These are phyloP conservation scores for Physocladia obscura DNA, from an alignment of 192 early-diverging fungal species.

Conservation along the genomic window DNA sequence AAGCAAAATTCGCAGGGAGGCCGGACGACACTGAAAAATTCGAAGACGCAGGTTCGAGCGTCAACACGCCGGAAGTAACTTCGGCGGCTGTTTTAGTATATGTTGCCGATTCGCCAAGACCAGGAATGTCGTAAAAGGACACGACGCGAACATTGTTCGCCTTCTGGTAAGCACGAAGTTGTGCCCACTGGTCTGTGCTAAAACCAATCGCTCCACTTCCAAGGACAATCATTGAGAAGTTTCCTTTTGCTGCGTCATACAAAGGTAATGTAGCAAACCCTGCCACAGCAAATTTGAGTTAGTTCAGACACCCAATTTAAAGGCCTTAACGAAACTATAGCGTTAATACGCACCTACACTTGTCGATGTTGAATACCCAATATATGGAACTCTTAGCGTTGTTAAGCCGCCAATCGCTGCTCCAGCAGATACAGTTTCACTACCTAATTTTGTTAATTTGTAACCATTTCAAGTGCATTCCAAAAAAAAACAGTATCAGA, in stretches of 20 bases:
- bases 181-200: not conserved
- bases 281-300: too few relatives aligned
- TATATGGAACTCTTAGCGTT: not conserved
- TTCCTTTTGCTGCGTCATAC: not conserved
- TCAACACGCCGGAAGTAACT: not conserved
- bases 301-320: too few relatives aligned
- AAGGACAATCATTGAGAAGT: not conserved
- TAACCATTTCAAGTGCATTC: too few relatives aligned
- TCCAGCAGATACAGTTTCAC: not conserved
- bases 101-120: not conserved
- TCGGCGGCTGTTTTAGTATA: not conserved
- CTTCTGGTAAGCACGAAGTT: slow-evolving; percentile 5
- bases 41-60: not conserved
- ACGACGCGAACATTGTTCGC: slow-evolving; percentile 19
- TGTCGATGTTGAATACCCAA: not conserved
- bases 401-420: not conserved
- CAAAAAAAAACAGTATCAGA: too few relatives aligned
- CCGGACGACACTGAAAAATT: not conserved
- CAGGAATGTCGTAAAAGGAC: not conserved
- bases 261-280: not conserved
- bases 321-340: too few relatives aligned
- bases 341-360: too few relatives aligned
- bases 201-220: not conserved
- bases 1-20: not conserved
- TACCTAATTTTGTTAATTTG: too few relatives aligned